phyloP scores from a whole-genome alignment of 768 basidiomycete genomes.

The Mycena olivaceomarginata region DNA sequence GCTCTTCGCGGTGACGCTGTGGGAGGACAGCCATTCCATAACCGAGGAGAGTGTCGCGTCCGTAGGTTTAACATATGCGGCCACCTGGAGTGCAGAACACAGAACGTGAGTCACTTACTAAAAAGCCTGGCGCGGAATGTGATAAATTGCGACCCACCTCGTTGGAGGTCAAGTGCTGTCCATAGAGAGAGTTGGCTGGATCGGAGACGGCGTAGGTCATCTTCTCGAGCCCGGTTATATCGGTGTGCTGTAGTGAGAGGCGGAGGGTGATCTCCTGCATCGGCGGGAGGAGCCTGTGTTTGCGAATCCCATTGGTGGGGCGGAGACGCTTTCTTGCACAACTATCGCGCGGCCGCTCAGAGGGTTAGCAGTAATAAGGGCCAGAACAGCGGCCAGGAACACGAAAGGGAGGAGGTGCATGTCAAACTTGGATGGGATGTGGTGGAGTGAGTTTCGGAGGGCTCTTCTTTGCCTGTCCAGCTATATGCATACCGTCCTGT shows the following conservation, averaged over 20 bases:
- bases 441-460: no score
- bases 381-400: no score
- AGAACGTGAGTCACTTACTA: no score
- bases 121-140: slow-evolving; percentile 38
- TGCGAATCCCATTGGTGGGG: slow-evolving; percentile 29
- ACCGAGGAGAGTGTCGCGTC: slow-evolving; percentile 32
- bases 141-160: slow-evolving; percentile 59
- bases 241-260: slow-evolving; percentile 47
- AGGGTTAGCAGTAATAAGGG: not conserved
- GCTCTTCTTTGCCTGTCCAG: no score
- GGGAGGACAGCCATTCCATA: slow-evolving; percentile 60
- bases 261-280: slow-evolving; percentile 51
- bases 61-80: slow-evolving; percentile 20
- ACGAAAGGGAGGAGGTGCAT: no score
- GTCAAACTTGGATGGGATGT: no score
- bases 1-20: slow-evolving; percentile 60
- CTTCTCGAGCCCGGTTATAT: slow-evolving; percentile 50
- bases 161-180: slow-evolving; percentile 59
- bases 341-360: slow-evolving; percentile 26
- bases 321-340: slow-evolving; percentile 22
- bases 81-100: not conserved
- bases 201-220: slow-evolving; percentile 58
- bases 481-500: no score
- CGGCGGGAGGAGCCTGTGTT: slow-evolving; percentile 9
- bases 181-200: slow-evolving; percentile 55